Evolutionary conservation across 2,329 filamentous ascomycete species (phyloP).

Genomic region (Penicillium sp.): DNA sequence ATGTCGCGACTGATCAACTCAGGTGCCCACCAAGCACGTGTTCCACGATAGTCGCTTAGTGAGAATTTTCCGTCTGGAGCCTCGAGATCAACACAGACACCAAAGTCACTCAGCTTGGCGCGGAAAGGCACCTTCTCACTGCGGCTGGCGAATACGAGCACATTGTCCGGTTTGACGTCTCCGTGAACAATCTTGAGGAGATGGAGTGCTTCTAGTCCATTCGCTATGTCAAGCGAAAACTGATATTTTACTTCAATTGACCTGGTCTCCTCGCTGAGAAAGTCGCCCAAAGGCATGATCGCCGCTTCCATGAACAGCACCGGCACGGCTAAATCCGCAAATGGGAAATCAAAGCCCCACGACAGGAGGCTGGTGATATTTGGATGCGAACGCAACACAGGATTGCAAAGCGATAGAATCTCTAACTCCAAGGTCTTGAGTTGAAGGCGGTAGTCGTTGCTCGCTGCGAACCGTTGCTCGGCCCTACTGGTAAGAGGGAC

Average conservation of each 20-base stretch:
- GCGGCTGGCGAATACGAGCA: slow-evolving; percentile 27
- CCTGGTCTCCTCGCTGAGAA: slow-evolving; percentile 18
- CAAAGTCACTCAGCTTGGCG: slow-evolving; percentile 34
- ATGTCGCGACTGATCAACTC: slow-evolving; percentile 16
- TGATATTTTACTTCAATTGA: slow-evolving; percentile 24
- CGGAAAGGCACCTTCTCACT: slow-evolving; percentile 25
- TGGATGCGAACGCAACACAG: slow-evolving; percentile 26
- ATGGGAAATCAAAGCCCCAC: slow-evolving; percentile 33
- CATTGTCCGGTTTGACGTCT: slow-evolving; percentile 33
- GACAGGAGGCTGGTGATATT: slow-evolving; percentile 29
- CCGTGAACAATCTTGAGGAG: slow-evolving; percentile 29
- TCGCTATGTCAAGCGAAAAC: slow-evolving; percentile 25
- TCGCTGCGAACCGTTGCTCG: slow-evolving; percentile 22
- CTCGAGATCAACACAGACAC: slow-evolving; percentile 32
- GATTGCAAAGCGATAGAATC: slow-evolving; percentile 30
- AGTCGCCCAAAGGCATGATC: slow-evolving; percentile 28
- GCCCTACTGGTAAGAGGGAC: slow-evolving; percentile 24
- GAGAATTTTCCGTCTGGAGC: slow-evolving; percentile 19
- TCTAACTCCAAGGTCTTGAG: slow-evolving; percentile 28
- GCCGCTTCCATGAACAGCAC: slow-evolving; percentile 32
- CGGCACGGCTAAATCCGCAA: slow-evolving; percentile 28
- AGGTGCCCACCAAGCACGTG: slow-evolving; percentile 27
- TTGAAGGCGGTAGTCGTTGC: slow-evolving; percentile 27
- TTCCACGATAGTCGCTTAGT: slow-evolving; percentile 28
- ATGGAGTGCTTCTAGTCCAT: slow-evolving; percentile 29